Percentiles rank a stretch among this genome's conserved stretches.
These are phyloP conservation scores for Saturnispora saitoi DNA, from an alignment of 805 yeast species.

Conservation along the genomic window DNA sequence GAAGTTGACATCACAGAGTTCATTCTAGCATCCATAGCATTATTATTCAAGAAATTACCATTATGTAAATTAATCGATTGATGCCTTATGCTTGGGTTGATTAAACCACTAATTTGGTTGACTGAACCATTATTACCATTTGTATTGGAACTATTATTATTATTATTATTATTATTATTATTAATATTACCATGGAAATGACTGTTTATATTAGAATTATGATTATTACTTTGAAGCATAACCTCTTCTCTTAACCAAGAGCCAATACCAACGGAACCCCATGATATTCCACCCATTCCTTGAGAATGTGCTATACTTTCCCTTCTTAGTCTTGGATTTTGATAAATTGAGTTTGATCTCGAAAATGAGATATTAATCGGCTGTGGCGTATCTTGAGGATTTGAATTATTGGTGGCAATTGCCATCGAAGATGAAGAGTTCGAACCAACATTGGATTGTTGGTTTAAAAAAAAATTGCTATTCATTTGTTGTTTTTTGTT, in stretches of 20 bases:
- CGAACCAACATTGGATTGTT: constrained; percentile 15
- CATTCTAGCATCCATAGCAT: constrained; percentile 21
- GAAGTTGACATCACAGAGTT: constrained; percentile 35
- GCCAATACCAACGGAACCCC: constrained; percentile 95
- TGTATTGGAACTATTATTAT: constrained; percentile 12
- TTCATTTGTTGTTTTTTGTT: background rate
- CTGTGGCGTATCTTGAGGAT: constrained; percentile 15
- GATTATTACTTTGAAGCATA: constrained; percentile 35
- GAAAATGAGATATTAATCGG: constrained; percentile 34
- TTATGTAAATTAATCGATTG: constrained; percentile 14
- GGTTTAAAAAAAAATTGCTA: constrained; percentile 4
- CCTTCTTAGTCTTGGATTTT: constrained; percentile 54
- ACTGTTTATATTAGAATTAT: background rate
- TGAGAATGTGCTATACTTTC: constrained; percentile 93
- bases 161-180: constrained; percentile 14
- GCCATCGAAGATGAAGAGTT: constrained; percentile 9
- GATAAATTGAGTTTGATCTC: constrained; percentile 31
- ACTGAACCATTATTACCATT: background rate
- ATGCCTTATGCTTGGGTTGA: constrained; percentile 7
- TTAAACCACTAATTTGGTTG: background rate
- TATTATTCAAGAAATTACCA: constrained; percentile 14
- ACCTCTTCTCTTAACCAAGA: constrained; percentile 95
- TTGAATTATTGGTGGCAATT: background rate
- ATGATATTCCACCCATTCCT: constrained; percentile 95
- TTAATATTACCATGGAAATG: background rate